Conservation (phyloP, 1,284 basidiomycete genomes). For the Malassezia psittaci region DNA sequence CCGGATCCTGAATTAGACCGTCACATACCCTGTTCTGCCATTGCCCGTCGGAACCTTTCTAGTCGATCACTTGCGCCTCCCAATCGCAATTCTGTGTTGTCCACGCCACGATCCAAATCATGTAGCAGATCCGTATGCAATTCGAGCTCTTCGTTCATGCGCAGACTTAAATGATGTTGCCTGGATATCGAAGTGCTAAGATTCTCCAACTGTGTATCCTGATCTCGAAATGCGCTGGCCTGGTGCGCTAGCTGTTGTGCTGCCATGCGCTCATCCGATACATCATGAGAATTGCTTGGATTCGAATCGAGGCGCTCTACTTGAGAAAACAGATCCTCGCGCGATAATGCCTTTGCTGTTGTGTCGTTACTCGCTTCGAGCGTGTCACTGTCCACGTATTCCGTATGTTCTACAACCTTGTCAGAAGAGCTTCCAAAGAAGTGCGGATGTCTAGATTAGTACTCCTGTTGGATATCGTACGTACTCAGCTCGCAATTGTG, state of each 20-base stretch:
- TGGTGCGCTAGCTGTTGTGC: conserved; percentile 19
- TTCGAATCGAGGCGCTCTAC: too few relatives aligned
- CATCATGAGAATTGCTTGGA: not conserved
- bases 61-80: conserved; percentile 31
- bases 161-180: conserved; percentile 38
- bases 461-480: not conserved
- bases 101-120: conserved; percentile 29
- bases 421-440: not conserved
- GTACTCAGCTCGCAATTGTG: conserved; percentile 1
- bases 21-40: conserved; percentile 40
- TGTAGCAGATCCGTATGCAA: conserved; percentile 33
- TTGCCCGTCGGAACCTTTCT: conserved; percentile 26
- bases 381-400: too few relatives aligned
- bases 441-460: conserved; percentile 3
- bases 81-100: conserved; percentile 30
- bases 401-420: too few relatives aligned
- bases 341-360: too few relatives aligned
- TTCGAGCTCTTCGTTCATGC: conserved; percentile 46
- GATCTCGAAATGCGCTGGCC: conserved; percentile 25
- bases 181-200: conserved; percentile 34
- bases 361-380: too few relatives aligned
- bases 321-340: too few relatives aligned
- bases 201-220: conserved; percentile 36
- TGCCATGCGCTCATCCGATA: not conserved
- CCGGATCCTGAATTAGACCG: conserved; percentile 17